These are phyloP conservation scores for Hygrophorus pudorinus DNA, from an alignment of 768 basidiomycete species.

Conservation along the genomic window DNA sequence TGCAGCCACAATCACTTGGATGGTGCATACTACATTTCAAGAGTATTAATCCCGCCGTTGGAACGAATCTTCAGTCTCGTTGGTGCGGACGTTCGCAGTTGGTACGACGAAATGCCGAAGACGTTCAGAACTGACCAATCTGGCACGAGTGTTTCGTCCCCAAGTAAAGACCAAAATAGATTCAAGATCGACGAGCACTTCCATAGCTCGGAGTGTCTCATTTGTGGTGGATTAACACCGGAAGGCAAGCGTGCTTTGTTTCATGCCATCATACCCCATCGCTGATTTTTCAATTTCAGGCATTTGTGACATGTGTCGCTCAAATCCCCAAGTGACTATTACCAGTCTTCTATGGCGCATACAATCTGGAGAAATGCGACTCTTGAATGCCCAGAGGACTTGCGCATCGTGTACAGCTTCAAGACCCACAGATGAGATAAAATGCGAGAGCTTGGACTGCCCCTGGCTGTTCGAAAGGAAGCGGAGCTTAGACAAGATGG, in stretches of 20 bases:
- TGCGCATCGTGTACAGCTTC: constrained; percentile 63
- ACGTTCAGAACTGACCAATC: constrained; percentile 11
- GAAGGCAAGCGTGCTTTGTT: constrained; percentile 30
- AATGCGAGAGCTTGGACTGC: constrained; percentile 84
- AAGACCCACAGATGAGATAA: constrained; percentile 45
- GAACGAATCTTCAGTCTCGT: constrained; percentile 86
- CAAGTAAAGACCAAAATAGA: constrained; percentile 23
- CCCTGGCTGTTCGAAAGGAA: constrained; percentile 69
- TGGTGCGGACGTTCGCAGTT: constrained; percentile 76
- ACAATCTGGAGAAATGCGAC: constrained; percentile 42
- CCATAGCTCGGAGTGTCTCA: constrained; percentile 54
- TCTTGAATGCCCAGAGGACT: constrained; percentile 50
- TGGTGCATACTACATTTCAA: constrained; percentile 78
- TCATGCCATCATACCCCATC: neutral
- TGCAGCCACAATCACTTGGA: constrained; percentile 68
- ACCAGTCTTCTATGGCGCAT: constrained; percentile 46
- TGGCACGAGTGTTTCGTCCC: constrained; percentile 25
- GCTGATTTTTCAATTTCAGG: constrained; percentile 23
- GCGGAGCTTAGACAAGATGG: constrained; percentile 38
- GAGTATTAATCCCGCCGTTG: constrained; percentile 81
- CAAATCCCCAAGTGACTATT: constrained; percentile 42
- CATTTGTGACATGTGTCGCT: constrained; percentile 56
- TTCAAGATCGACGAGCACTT: constrained; percentile 72
- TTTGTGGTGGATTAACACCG: constrained; percentile 48
- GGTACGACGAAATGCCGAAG: constrained; percentile 87